Percentiles rank a stretch among this genome's conserved stretches.
phyloP scores from a whole-genome alignment of 176 grass and related monocot genomes.

The Raddia distichophylla region DNA sequence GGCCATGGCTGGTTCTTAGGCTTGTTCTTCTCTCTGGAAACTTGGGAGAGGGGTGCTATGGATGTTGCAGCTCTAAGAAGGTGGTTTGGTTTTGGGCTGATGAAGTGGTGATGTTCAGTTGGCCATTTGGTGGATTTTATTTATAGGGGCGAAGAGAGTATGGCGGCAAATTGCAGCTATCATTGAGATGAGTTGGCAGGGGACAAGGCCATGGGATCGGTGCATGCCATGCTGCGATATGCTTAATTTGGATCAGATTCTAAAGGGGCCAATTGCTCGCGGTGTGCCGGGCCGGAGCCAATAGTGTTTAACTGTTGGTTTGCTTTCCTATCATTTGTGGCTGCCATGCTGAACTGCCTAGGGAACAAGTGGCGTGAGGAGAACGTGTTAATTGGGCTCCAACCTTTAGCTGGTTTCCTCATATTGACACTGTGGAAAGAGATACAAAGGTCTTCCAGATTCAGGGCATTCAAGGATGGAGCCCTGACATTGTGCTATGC shows the following conservation, averaged over 20 bases:
- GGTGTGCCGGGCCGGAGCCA: neutral
- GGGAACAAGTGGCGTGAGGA: neutral
- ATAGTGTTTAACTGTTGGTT: neutral
- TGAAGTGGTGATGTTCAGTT: neutral
- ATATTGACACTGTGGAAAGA: neutral
- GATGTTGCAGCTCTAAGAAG: too few relatives aligned
- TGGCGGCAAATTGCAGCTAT: neutral
- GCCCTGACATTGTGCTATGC: neutral
- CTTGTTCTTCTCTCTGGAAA: too few relatives aligned
- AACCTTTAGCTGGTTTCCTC: too few relatives aligned
- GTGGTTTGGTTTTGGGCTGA: neutral
- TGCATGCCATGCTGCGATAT: neutral
- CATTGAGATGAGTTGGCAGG: neutral
- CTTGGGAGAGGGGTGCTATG: too few relatives aligned
- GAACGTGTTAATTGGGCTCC: neutral
- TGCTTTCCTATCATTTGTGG: neutral
- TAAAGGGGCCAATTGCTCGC: constrained; percentile 38
- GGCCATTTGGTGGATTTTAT: constrained; percentile 28
- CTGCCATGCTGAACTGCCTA: neutral
- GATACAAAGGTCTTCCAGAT: neutral
- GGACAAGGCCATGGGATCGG: neutral
- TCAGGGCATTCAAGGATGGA: neutral
- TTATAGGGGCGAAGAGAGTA: neutral
- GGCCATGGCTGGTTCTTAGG: neutral
- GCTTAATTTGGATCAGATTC: constrained; percentile 27